phyloP scores from a whole-genome alignment of 129 eudicot species.

The sunflower (Helianthus annuus) region HanXRQr2.0-SUNRISE NC_035440.2:150421647-150422146 shows the following conservation, averaged over 20 bases:
- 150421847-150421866: conserved; percentile 81
- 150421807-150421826: not conserved
- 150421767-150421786: conserved; percentile 3
- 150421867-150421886: conserved; percentile 85
- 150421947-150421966: conserved; percentile 18
- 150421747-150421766: not conserved
- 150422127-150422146: conserved; percentile 88
- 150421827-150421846: not conserved
- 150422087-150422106: conserved; percentile 86
- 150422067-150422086: conserved; percentile 96
- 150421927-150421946: conserved; percentile 75
- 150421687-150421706: conserved; percentile 98
- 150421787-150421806: not conserved
- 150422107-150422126: conserved; percentile 90
- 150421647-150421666: conserved; percentile 92
- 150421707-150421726: conserved; percentile 99
- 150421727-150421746: conserved; percentile 68
- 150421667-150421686: conserved; percentile 83
- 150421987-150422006: conserved; percentile 1
- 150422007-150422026: conserved; percentile 49
- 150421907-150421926: conserved; percentile 93
- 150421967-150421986: not conserved
- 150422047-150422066: conserved; percentile 95
- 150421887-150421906: conserved; percentile 97
- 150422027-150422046: conserved; percentile 83